Evolutionary conservation across 164 flowering plant genomes (phyloP).

Genomic region (Akebia trifoliata): DNA sequence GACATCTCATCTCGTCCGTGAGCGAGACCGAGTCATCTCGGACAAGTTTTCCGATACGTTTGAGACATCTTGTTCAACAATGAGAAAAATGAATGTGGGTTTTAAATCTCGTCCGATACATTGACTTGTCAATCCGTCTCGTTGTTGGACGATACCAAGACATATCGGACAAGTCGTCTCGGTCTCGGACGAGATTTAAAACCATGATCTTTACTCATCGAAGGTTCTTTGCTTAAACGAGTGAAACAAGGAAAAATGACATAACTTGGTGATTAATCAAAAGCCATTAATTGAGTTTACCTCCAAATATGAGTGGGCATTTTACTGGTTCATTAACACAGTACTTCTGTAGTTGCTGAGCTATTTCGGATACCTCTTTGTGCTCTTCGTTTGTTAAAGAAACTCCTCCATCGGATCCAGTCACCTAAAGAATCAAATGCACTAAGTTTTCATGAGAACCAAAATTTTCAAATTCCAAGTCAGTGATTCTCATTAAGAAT

Average conservation of each 20-base stretch:
- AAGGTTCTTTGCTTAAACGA: neutral
- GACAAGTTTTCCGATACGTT: too few species aligned
- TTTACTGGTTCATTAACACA: conserved; percentile 83
- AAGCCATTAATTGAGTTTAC: conserved; percentile 29
- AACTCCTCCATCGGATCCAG: conserved; percentile 75
- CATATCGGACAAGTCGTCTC: too few species aligned
- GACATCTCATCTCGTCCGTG: too few species aligned
- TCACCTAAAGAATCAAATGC: conserved; percentile 40
- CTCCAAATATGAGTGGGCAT: conserved; percentile 95
- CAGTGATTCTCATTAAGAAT: neutral
- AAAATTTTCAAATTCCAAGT: neutral
- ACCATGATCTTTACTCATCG: too few species aligned
- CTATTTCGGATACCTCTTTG: conserved; percentile 61
- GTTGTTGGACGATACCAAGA: too few species aligned
- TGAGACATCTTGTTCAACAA: too few species aligned
- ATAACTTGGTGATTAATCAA: neutral
- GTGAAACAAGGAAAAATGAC: neutral
- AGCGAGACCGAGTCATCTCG: too few species aligned
- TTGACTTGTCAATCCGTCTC: too few species aligned
- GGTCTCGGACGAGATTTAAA: too few species aligned
- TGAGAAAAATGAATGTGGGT: too few species aligned
- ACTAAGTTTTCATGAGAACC: neutral
- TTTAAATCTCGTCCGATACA: too few species aligned
- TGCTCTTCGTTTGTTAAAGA: conserved; percentile 50
- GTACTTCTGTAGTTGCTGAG: conserved; percentile 47